A percentile compares a stretch with the other conserved stretches of the same genome.
phyloP scores from a whole-genome alignment of 2,329 filamentous ascomycete species.

The Penicillium janthinellum region DNA sequence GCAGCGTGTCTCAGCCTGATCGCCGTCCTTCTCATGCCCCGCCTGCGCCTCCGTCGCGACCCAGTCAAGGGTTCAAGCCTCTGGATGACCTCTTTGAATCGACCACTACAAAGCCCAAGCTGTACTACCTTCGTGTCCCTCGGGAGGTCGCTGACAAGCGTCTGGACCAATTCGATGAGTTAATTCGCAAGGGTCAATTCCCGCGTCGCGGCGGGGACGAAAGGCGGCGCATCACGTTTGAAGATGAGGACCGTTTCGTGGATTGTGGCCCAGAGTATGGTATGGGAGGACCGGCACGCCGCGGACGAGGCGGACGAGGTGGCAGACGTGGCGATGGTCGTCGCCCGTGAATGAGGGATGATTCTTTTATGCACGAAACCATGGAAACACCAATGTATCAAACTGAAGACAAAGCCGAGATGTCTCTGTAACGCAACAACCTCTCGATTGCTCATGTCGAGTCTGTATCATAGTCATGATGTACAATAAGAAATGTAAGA shows the following conservation, averaged over 20 bases:
- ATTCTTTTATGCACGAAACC: neutral
- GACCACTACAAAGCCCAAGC: slow-evolving; percentile 63
- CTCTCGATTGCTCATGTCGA: slow-evolving; percentile 7
- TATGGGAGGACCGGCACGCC: slow-evolving; percentile 11
- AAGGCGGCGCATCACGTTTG: slow-evolving; percentile 73
- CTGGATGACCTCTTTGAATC: slow-evolving; percentile 63
- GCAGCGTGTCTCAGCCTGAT: slow-evolving; percentile 23
- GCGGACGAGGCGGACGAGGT: slow-evolving; percentile 18
- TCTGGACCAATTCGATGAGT: slow-evolving; percentile 59
- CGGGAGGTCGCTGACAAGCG: slow-evolving; percentile 66
- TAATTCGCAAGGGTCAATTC: slow-evolving; percentile 43
- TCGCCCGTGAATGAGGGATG: neutral
- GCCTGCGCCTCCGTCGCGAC: slow-evolving; percentile 22
- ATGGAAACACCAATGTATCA: neutral
- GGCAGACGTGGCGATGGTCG: slow-evolving; percentile 18
- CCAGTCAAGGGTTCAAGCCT: slow-evolving; percentile 53
- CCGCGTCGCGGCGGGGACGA: slow-evolving; percentile 51
- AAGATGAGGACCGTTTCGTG: slow-evolving; percentile 66
- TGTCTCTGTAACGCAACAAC: neutral
- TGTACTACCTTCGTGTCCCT: slow-evolving; percentile 68
- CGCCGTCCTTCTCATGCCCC: slow-evolving; percentile 31
- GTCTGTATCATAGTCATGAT: slow-evolving; percentile 17
- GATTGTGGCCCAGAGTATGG: slow-evolving; percentile 70
- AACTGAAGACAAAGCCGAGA: neutral
- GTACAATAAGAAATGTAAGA: neutral